Evolutionary conservation across 2,329 filamentous ascomycete species (phyloP).

Genomic region (Venturiaceae sp.): DNA sequence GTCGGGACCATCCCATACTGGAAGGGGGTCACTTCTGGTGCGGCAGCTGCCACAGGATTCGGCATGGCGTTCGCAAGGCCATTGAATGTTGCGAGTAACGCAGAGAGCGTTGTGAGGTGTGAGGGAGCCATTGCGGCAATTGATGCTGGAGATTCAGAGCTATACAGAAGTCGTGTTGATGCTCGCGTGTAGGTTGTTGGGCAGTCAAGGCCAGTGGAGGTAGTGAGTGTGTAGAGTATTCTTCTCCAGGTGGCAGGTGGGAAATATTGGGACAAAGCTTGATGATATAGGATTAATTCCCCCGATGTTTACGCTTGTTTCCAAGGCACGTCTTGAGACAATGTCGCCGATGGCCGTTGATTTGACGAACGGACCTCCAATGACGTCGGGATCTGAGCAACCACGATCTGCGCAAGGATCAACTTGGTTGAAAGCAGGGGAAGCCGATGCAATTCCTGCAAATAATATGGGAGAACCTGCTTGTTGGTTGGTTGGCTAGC

Average conservation of each 20-base stretch:
- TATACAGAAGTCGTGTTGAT: background rate
- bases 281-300: background rate
- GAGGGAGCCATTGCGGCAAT: background rate
- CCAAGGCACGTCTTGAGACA: background rate
- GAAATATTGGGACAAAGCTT: background rate
- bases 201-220: background rate
- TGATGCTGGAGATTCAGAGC: no score
- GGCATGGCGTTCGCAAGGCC: background rate
- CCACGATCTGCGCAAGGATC: no score
- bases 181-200: background rate
- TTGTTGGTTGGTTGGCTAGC: no score
- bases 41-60: slow-evolving; percentile 14
- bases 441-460: no score
- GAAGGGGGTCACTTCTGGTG: slow-evolving; percentile 39
- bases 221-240: background rate
- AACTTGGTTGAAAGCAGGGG: no score
- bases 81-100: background rate
- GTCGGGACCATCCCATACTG: slow-evolving; percentile 30
- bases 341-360: background rate
- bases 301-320: background rate
- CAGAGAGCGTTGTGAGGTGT: slow-evolving; percentile 1
- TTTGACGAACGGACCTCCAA: no score
- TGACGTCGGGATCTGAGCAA: no score
- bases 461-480: no score
- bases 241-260: background rate